These are phyloP conservation scores for Linnemannia elongata DNA, from an alignment of 192 early-diverging fungal species.

Conservation along the genomic window DNA sequence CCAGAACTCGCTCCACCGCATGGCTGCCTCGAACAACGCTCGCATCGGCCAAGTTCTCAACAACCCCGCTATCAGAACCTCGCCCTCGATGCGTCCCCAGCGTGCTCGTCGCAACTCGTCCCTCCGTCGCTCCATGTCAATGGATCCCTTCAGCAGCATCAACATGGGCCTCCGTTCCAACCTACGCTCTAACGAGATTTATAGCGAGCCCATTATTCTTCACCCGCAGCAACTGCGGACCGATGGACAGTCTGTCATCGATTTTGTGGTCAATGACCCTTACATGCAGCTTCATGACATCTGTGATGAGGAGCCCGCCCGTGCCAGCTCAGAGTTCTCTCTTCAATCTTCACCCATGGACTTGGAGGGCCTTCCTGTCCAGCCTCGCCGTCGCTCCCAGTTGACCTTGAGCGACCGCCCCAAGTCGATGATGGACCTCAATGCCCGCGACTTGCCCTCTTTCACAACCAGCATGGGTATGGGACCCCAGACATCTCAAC, in stretches of 20 bases:
- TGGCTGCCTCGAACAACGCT: conserved; percentile 1
- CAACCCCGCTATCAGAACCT: background rate
- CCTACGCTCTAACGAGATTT: background rate
- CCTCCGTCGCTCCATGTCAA: conserved; percentile 33
- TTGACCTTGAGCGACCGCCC: conserved; percentile 3
- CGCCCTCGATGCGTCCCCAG: background rate
- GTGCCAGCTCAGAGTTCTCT: conserved; percentile 46
- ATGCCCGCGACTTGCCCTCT: background rate
- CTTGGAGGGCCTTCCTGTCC: conserved; percentile 14
- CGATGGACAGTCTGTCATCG: conserved; percentile 25
- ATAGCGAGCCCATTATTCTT: background rate
- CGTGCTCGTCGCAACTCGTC: conserved; percentile 28
- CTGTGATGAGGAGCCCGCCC: conserved; percentile 17
- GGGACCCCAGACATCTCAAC: background rate
- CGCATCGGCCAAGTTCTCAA: background rate
- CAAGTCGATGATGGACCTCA: conserved; percentile 7
- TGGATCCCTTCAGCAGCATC: conserved; percentile 9
- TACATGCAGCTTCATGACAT: conserved; percentile 18
- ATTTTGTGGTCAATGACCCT: conserved; percentile 23
- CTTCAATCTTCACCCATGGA: conserved; percentile 39
- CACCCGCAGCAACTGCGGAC: background rate
- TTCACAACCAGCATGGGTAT: background rate
- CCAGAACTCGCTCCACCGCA: background rate
- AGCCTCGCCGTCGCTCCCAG: background rate
- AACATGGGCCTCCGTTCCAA: conserved; percentile 5